Conservation (phyloP, 2,329 filamentous ascomycete genomes). For the Thelonectria blattea region DNA sequence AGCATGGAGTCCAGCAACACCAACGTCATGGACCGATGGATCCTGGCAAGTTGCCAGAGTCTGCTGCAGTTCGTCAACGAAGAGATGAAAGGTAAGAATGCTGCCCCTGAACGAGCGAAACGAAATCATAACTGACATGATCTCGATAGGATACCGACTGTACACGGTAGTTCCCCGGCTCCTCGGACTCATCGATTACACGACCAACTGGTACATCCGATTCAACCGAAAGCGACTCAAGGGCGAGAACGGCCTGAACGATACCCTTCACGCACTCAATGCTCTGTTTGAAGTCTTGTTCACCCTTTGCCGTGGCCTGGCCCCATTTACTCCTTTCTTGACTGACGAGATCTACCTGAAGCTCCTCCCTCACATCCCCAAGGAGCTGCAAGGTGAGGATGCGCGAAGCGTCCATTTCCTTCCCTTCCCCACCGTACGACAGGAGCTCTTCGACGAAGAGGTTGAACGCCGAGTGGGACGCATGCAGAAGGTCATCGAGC, state of each 20-base stretch:
- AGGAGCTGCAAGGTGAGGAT: slow-evolving; percentile 72
- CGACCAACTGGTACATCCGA: slow-evolving; percentile 98
- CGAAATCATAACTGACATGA: slow-evolving; percentile 8
- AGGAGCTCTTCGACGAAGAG: slow-evolving; percentile 84
- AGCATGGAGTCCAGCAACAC: slow-evolving; percentile 75
- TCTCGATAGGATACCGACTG: slow-evolving; percentile 65
- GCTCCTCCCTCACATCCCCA: slow-evolving; percentile 81
- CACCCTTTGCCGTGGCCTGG: slow-evolving; percentile 84
- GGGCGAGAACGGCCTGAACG: slow-evolving; percentile 83
- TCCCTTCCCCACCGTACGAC: slow-evolving; percentile 83
- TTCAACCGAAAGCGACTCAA: slow-evolving; percentile 92
- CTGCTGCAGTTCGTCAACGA: slow-evolving; percentile 89
- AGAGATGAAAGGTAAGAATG: slow-evolving; percentile 78
- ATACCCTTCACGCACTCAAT: slow-evolving; percentile 90
- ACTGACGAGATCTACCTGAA: slow-evolving; percentile 92
- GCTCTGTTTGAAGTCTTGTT: slow-evolving; percentile 93
- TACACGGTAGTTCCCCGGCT: slow-evolving; percentile 93
- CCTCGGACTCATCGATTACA: slow-evolving; percentile 85
- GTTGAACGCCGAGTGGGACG: slow-evolving; percentile 86
- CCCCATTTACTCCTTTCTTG: slow-evolving; percentile 94
- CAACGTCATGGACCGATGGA: slow-evolving; percentile 97
- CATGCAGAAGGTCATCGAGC: slow-evolving; percentile 96
- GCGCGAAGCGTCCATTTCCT: slow-evolving; percentile 91
- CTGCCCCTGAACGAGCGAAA: slow-evolving; percentile 2
- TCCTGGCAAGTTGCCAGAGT: slow-evolving; percentile 89